Evolutionary conservation across 768 basidiomycete genomes (phyloP), one percentile per base, ranked within the genome.

Genomic region (Hericium coralloides): DNA sequence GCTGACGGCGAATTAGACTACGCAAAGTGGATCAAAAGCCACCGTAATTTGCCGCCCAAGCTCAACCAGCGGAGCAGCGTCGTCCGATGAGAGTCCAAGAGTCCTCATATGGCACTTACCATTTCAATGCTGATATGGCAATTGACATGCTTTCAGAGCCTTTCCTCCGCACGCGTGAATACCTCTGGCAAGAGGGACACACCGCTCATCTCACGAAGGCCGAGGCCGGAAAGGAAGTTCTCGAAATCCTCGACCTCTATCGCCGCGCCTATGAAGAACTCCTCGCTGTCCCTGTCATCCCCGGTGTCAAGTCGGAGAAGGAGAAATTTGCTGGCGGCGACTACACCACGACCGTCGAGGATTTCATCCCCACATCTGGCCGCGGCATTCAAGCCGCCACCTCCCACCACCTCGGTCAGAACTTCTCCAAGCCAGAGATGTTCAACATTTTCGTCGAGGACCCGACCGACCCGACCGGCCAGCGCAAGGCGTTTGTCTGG

Each of bases 101-200:
- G 95, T 70, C 95, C 95, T 58, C 95, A 88, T 90, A 59, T 68
- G 85, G 7, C 12, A 8, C 18, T 15, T 48, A 37, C 12, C 5
- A 56, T 58, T 23, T n/a, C 7, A 55, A 37, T 36, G n/a, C 22
- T 36, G 25, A 48, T 22, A 9, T 53, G 41, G 22, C 48, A 49
- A 20, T 37, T 55, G 36, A 36, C 23, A 23, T 26, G 25, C n/a
- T 20, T 54, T 38, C 68, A 90, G 89, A 99, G 71, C 95, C 95
- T 8, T 99, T 99, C 89, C 81, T 99, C 38, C 93, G 95, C 56
- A 98, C 95, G 2, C 91, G 95, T 68, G 95, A 99, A 75, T 99
- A 98, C 80, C 77, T 99, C n/a, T 99, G 97, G 95, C 95, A 99
- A 75, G 97, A 99, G 72, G 95, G 95, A 38, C 95, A 99, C 75